Evolutionary conservation across 306 rosid species (phyloP), one percentile per base, ranked within the genome.

Genomic region (Prinsepia uniflora): DNA sequence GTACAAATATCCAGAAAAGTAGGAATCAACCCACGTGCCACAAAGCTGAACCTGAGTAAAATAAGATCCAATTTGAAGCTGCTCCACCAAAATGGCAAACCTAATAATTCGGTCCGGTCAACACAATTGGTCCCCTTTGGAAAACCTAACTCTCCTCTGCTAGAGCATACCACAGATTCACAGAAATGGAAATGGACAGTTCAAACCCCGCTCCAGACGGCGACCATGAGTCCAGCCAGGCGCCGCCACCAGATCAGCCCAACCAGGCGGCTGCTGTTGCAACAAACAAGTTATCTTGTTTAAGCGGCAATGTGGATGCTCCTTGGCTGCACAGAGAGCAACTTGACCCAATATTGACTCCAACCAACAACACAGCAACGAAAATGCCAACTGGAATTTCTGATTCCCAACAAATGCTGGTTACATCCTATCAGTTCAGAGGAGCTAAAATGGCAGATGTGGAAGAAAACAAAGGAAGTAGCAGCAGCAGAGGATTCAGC

Each of bases 311-410:
- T 17, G 4, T 24, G 0, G 11, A 67, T 9, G 45, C 13, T 30
- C 59, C 49, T 30, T 1, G 8, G 20, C 6, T 8, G 4, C 22
- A 30, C 0, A 15, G 24, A 5, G 6, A 22, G 6, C 22, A 14
- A 0, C 46, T 49, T 9, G 41, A 5, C n/a, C 24, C 9, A 49
- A 1, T 30, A 0, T 49, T 67, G 45, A 67, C 71, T 14, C 70
- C 70, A 49, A 66, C 41, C 30, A 66, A 60, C 4, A 42, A 52
- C 72, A 78, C 78, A 7, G 36, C 36, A 30, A 30, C 36, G 36
- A 30, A 30, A 30, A 1, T 30, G 36, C 3, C 36, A 1, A 3
- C 36, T 30, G 36, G 36, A 30, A 30, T 30, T 30, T 30, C 36
- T 30, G 36, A 1, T 1, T 30, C 36, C 4, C 36, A 30, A 30